These are phyloP conservation scores for Neocucurbitaria cava DNA, from an alignment of 2,329 filamentous ascomycete species.

Conservation along the genomic window DNA sequence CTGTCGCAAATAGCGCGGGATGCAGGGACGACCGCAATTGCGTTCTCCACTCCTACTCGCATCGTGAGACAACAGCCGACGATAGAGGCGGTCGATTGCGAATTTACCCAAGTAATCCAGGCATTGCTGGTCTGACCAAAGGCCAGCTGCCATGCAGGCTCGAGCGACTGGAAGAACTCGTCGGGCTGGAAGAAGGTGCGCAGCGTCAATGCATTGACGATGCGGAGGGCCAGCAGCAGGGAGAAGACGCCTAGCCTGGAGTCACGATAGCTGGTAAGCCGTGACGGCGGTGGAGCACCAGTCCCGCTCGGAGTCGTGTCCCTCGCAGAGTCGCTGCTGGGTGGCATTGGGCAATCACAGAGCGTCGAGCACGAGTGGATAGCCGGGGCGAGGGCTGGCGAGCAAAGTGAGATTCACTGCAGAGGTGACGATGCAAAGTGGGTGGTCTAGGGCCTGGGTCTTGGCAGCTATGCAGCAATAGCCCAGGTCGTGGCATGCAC, in stretches of 20 bases:
- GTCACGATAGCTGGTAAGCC: constrained; percentile 41
- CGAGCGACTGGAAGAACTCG: constrained; percentile 94
- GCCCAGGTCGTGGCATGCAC: constrained; percentile 27
- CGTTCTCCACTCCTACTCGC: constrained; percentile 83
- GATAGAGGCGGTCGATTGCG: constrained; percentile 9
- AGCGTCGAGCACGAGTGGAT: constrained; percentile 12
- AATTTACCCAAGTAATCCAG: constrained; percentile 92
- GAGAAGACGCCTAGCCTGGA: constrained; percentile 35
- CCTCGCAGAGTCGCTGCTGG: constrained; percentile 34
- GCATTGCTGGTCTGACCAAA: constrained; percentile 80
- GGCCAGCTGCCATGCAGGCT: constrained; percentile 89
- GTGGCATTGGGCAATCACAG: constrained; percentile 39
- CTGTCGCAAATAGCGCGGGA: constrained; percentile 80
- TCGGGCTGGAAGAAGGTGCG: constrained; percentile 97
- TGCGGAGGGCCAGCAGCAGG: constrained; percentile 70
- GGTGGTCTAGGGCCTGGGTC: constrained; percentile 22
- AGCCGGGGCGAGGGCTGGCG: constrained; percentile 27
- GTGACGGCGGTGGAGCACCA: constrained; percentile 27
- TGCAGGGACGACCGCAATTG: constrained; percentile 90
- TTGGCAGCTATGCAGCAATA: constrained; percentile 28
- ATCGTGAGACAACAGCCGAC: constrained; percentile 37
- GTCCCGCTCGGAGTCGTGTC: constrained; percentile 38
- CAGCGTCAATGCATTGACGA: constrained; percentile 79
- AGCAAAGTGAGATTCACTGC: constrained; percentile 22
- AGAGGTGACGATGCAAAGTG: constrained; percentile 29